Conservation (phyloP, 2,329 filamentous ascomycete species). For the Sordariomycetes sp. region DNA sequence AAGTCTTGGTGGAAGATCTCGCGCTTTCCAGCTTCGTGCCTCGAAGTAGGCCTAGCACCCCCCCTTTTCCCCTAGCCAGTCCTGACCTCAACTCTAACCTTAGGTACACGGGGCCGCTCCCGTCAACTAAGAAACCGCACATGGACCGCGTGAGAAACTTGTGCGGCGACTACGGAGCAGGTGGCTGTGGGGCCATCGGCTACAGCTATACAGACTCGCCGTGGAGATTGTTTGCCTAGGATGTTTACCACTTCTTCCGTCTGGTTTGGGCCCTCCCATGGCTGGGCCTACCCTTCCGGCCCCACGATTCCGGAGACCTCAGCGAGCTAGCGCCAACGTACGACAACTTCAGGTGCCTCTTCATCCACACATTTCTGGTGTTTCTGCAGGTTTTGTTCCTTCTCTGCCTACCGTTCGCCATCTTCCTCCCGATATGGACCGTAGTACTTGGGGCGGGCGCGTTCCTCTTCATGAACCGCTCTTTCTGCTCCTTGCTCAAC, state of each 20-base stretch:
- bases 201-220: constrained; percentile 51
- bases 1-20: background rate
- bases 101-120: background rate
- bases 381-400: constrained; percentile 52
- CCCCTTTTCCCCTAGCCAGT: background rate
- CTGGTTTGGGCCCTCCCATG: constrained; percentile 47
- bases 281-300: constrained; percentile 46
- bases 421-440: constrained; percentile 38
- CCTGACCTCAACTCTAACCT: background rate
- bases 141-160: constrained; percentile 26
- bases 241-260: constrained; percentile 44
- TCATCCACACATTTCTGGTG: constrained; percentile 46
- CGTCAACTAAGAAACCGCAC: background rate
- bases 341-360: constrained; percentile 45
- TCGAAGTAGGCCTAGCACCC: background rate
- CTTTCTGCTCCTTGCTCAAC: constrained; percentile 35
- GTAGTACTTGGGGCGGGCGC: constrained; percentile 24
- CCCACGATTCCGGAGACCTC: constrained; percentile 39
- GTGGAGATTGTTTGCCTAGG: constrained; percentile 36
- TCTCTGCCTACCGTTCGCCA: constrained; percentile 39
- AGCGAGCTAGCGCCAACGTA: constrained; percentile 54
- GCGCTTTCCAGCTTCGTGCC: background rate
- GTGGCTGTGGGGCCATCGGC: constrained; percentile 44
- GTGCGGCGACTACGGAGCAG: constrained; percentile 49
- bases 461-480: constrained; percentile 39